phyloP scores from a whole-genome alignment of 306 rosid species.

The Aeschynomene evenia region DNA sequence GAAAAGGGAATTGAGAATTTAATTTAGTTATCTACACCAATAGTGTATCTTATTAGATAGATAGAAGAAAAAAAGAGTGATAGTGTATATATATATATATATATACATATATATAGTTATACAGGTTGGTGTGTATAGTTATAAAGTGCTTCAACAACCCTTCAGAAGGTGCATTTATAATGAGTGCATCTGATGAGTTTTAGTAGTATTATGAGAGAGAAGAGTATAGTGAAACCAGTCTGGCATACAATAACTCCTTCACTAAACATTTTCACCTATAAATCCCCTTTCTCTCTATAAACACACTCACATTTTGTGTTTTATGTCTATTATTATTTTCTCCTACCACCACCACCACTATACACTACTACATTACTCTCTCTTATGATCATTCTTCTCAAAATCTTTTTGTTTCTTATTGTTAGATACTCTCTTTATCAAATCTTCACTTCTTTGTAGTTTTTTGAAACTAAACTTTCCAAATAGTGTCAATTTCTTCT shows the following conservation, averaged over 20 bases:
- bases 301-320: conserved; percentile 26
- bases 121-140: not conserved
- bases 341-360: no score
- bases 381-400: not conserved
- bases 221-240: conserved; percentile 16
- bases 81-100: not conserved
- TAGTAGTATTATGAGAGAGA: conserved; percentile 40
- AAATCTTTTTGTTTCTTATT: no score
- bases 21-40: no score
- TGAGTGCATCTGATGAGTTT: conserved; percentile 33
- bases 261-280: conserved; percentile 61
- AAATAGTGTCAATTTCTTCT: not conserved
- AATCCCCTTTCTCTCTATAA: conserved; percentile 44
- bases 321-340: not conserved
- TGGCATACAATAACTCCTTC: conserved; percentile 54
- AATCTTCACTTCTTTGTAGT: not conserved
- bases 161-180: conserved; percentile 45
- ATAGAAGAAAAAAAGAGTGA: not conserved
- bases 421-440: no score
- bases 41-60: not conserved
- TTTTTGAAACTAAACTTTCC: no score
- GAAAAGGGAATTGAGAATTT: no score
- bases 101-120: not conserved
- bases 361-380: not conserved
- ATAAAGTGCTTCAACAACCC: not conserved